These are phyloP conservation scores for Aspergillus diversus DNA, from an alignment of 495 filamentous ascomycete genomes.

Conservation along the genomic window DNA sequence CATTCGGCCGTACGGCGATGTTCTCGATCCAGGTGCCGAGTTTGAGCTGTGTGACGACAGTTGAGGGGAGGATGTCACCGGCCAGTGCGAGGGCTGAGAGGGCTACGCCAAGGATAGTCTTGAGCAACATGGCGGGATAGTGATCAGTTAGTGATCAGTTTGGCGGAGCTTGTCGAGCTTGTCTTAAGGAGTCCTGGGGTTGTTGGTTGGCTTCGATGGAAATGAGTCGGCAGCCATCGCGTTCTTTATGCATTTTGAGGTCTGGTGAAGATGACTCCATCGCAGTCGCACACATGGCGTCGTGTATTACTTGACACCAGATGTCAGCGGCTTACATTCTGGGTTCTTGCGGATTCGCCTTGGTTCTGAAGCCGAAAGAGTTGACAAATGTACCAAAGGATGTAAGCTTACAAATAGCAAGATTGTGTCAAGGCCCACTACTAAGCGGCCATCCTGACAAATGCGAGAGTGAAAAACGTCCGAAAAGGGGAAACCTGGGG, in stretches of 20 bases:
- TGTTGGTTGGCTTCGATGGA: background rate
- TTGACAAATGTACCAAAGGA: background rate
- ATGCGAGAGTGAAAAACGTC: background rate
- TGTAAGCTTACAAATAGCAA: background rate
- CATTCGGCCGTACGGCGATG: background rate
- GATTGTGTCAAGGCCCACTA: background rate
- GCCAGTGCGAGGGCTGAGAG: background rate
- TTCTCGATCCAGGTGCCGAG: conserved; percentile 5
- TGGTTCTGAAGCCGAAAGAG: background rate
- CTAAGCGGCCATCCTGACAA: background rate
- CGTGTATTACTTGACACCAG: background rate
- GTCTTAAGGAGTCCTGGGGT: background rate
- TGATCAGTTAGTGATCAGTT: background rate
- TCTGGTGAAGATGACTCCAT: background rate
- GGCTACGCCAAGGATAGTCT: background rate
- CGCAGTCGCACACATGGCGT: background rate
- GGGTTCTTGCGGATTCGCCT: no score
- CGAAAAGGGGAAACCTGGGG: background rate
- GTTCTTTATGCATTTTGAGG: conserved; percentile 1
- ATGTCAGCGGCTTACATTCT: background rate
- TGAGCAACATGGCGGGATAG: background rate
- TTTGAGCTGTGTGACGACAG: background rate
- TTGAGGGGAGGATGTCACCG: background rate
- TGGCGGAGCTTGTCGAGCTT: background rate
- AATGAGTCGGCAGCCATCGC: background rate